Percentiles rank a stretch among this genome's conserved stretches.
Evolutionary conservation across 2,329 filamentous ascomycete genomes (phyloP).

Genomic region (Fusarium sp.): DNA sequence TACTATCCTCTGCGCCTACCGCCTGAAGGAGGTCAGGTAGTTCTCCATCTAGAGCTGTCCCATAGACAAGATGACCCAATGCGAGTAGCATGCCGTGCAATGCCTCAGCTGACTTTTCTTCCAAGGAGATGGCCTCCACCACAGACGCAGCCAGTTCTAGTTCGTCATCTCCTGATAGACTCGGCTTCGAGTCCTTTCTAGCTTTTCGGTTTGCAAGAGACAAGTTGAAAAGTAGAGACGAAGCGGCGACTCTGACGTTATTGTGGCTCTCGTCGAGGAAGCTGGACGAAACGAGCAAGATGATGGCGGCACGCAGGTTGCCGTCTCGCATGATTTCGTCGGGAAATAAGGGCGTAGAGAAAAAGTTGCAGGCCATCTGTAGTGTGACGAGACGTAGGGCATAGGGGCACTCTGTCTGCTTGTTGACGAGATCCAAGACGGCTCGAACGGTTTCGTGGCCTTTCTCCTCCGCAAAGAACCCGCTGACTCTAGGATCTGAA

Average conservation of each 20-base stretch:
- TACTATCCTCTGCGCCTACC: conserved; percentile 80
- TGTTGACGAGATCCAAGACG: conserved; percentile 74
- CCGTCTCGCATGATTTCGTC: conserved; percentile 71
- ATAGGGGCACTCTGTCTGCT: conserved; percentile 77
- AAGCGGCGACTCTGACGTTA: conserved; percentile 84
- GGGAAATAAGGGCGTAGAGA: conserved; percentile 80
- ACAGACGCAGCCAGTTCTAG: conserved; percentile 87
- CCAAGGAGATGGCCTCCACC: conserved; percentile 78
- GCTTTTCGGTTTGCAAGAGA: conserved; percentile 78
- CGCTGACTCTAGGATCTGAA: conserved; percentile 83
- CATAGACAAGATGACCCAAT: conserved; percentile 83
- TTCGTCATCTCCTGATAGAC: conserved; percentile 78
- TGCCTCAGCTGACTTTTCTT: conserved; percentile 77
- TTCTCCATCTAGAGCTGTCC: conserved; percentile 78
- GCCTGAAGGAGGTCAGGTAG: conserved; percentile 84
- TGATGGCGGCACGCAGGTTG: conserved; percentile 70
- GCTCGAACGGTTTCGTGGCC: conserved; percentile 74
- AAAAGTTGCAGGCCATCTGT: conserved; percentile 89
- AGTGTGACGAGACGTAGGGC: conserved; percentile 86
- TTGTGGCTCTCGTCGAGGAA: conserved; percentile 83
- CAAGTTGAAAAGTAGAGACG: conserved; percentile 88
- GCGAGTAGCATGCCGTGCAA: conserved; percentile 83
- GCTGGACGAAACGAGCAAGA: conserved; percentile 80
- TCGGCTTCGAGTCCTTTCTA: conserved; percentile 71
- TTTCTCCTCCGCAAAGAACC: conserved; percentile 85